These are phyloP conservation scores for Zygotorulaspora danielsina DNA, from an alignment of 805 yeast species.

Conservation along the genomic window DNA sequence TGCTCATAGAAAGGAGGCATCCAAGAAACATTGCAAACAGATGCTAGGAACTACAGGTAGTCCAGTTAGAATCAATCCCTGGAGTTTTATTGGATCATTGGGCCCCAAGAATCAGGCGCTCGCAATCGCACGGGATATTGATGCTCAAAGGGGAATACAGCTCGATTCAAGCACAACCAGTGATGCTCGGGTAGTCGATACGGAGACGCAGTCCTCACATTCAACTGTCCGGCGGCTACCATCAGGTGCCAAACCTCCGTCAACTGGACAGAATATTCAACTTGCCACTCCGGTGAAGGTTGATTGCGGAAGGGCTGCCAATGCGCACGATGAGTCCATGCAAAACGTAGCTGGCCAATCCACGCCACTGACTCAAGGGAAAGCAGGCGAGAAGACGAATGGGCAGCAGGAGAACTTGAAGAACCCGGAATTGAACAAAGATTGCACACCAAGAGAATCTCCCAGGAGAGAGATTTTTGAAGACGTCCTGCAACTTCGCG, in stretches of 20 bases:
- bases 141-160: conserved; percentile 17
- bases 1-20: no score
- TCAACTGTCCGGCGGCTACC: conserved; percentile 20
- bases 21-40: conserved; percentile 4
- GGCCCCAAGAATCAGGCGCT: conserved; percentile 21
- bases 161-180: conserved; percentile 10
- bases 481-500: conserved; percentile 8
- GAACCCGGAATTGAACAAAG: no score
- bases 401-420: neutral
- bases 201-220: conserved; percentile 8
- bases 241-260: conserved; percentile 21
- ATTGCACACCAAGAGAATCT: neutral
- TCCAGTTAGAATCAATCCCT: conserved; percentile 13
- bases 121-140: conserved; percentile 21
- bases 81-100: conserved; percentile 14
- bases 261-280: conserved; percentile 17
- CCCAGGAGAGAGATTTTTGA: neutral
- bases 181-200: conserved; percentile 3
- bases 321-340: conserved; percentile 13
- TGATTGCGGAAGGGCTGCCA: conserved; percentile 5
- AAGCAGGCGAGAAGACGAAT: conserved; percentile 1
- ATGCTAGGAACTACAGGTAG: conserved; percentile 15
- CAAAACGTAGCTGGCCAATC: conserved; percentile 23
- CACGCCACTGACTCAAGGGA: conserved; percentile 19
- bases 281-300: conserved; percentile 20